Evolutionary conservation across 1,284 basidiomycete species (phyloP).

Genomic region (Irpex sp.): DNA sequence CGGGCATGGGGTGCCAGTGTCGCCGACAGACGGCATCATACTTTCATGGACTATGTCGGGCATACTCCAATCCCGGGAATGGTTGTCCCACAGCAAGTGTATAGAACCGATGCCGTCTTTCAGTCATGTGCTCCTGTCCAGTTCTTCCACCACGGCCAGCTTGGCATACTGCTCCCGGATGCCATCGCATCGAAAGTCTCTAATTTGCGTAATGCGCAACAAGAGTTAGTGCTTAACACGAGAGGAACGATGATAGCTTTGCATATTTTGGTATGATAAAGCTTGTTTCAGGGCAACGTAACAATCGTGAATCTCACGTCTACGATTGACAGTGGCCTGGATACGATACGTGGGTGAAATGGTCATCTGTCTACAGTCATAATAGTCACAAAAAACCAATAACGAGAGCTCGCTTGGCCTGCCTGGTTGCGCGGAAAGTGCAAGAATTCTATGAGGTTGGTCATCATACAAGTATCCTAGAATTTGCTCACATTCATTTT

Average conservation of each 20-base stretch:
- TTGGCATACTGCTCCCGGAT: neutral
- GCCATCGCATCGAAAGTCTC: neutral
- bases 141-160: neutral
- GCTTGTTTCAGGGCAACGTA: neutral
- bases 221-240: neutral
- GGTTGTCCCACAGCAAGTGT: constrained; percentile 5
- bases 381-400: neutral
- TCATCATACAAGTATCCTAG: neutral
- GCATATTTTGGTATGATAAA: neutral
- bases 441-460: neutral
- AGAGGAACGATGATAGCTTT: neutral
- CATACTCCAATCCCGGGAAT: neutral
- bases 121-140: neutral
- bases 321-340: constrained; percentile 4
- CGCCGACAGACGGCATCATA: neutral
- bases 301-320: neutral
- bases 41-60: neutral
- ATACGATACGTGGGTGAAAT: neutral
- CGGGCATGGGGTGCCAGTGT: too few relatives aligned
- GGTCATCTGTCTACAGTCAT: neutral
- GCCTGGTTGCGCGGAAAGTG: neutral
- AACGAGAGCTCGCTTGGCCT: neutral
- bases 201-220: neutral
- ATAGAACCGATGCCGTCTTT: neutral
- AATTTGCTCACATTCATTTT: too few relatives aligned